These are phyloP conservation scores for Metarhizium humberi DNA, from an alignment of 2,329 filamentous ascomycete genomes.

Conservation along the genomic window DNA sequence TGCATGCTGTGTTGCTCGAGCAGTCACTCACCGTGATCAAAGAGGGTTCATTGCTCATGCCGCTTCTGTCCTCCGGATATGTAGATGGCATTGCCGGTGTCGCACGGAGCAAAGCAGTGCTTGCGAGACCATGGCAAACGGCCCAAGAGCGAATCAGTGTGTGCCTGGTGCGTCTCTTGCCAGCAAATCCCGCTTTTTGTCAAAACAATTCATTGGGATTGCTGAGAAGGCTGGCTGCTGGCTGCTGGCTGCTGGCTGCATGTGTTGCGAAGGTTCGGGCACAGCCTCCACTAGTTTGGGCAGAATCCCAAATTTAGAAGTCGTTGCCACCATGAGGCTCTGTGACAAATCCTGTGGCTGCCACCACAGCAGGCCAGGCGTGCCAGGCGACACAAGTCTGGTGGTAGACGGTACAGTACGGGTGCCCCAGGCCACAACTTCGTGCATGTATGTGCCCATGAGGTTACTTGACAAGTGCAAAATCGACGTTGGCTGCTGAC, in stretches of 20 bases:
- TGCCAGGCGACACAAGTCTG: too few species aligned
- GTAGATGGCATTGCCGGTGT: not conserved
- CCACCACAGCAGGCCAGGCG: too few species aligned
- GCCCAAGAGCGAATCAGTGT: not conserved
- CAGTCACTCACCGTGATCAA: not conserved
- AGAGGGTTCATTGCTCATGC: not conserved
- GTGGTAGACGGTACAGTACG: too few species aligned
- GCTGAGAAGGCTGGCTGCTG: too few species aligned
- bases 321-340: not conserved
- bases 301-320: constrained; percentile 5
- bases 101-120: not conserved
- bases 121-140: not conserved
- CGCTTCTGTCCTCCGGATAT: not conserved
- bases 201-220: too few species aligned
- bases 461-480: too few species aligned
- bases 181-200: too few species aligned
- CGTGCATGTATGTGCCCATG: too few species aligned
- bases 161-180: too few species aligned
- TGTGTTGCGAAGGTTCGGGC: not conserved
- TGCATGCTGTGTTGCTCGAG: not conserved
- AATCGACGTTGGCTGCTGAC: not conserved
- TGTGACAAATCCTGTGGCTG: too few species aligned
- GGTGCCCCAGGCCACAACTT: not conserved
- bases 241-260: too few species aligned
- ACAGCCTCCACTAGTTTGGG: constrained; percentile 5